Evolutionary conservation across 805 yeast genomes (phyloP).

Genomic region (Yarrowia sp.): DNA sequence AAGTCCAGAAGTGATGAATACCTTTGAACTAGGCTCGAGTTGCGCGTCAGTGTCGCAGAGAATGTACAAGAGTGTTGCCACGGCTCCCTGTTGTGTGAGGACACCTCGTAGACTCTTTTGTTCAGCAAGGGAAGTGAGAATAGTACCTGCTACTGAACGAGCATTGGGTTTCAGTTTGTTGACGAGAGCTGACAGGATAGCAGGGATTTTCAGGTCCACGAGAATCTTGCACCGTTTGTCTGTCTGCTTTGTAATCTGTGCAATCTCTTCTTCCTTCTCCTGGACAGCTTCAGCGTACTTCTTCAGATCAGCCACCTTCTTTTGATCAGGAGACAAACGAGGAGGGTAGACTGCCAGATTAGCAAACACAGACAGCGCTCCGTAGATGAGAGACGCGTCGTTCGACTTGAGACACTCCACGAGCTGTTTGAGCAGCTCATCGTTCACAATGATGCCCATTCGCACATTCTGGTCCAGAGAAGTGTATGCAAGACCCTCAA

Average conservation of each 20-base stretch:
- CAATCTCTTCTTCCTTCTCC: constrained; percentile 41
- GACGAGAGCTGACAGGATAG: constrained; percentile 43
- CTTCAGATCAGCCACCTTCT: constrained; percentile 45
- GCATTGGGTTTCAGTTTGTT: constrained; percentile 44
- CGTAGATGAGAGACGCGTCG: constrained; percentile 48
- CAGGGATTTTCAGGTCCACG: constrained; percentile 44
- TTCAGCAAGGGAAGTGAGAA: constrained; percentile 48
- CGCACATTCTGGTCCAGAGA: constrained; percentile 48
- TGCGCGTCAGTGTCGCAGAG: constrained; percentile 21
- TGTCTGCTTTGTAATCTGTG: constrained; percentile 44
- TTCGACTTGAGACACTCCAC: constrained; percentile 38
- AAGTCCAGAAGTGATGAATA: constrained; percentile 47
- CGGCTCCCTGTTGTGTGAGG: constrained; percentile 51
- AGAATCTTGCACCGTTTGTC: constrained; percentile 45
- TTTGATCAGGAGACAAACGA: constrained; percentile 47
- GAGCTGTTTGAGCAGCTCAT: constrained; percentile 43
- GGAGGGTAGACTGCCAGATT: constrained; percentile 50
- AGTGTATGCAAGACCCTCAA: constrained; percentile 53
- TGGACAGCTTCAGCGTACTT: constrained; percentile 47
- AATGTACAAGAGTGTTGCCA: constrained; percentile 48
- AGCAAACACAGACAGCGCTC: constrained; percentile 47
- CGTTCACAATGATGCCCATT: constrained; percentile 42
- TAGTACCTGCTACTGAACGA: constrained; percentile 45
- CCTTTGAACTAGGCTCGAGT: constrained; percentile 42
- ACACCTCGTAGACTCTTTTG: constrained; percentile 44